These are phyloP conservation scores for Andrographis paniculata DNA, from an alignment of 305 asterid species.

Conservation along the genomic window DNA sequence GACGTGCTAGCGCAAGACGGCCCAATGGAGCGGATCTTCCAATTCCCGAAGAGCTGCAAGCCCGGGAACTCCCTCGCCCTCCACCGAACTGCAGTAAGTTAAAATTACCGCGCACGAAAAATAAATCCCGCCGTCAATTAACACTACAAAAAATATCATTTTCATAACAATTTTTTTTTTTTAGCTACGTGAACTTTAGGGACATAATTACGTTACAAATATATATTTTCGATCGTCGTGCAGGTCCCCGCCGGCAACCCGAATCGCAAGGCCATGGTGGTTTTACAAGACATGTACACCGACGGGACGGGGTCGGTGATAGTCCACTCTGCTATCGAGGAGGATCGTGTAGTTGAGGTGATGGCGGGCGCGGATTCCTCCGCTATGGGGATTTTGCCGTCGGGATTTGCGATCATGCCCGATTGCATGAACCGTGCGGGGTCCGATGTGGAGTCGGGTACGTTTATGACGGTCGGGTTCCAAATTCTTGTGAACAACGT, in stretches of 20 bases:
- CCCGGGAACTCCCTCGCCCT: constrained; percentile 46
- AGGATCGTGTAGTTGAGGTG: constrained; percentile 42
- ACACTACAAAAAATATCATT: too few species aligned
- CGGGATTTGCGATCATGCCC: constrained; percentile 66
- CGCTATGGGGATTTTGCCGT: constrained; percentile 46
- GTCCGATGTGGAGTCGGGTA: constrained; percentile 37
- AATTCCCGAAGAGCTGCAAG: constrained; percentile 56
- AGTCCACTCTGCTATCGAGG: constrained; percentile 51
- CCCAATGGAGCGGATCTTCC: constrained; percentile 29
- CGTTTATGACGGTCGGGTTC: constrained; percentile 60
- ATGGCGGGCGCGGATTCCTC: constrained; percentile 52
- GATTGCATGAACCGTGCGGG: constrained; percentile 19
- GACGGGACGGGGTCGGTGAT: constrained; percentile 54
- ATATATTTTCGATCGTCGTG: constrained; percentile 8
- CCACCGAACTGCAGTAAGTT: constrained; percentile 32
- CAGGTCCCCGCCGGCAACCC: constrained; percentile 31
- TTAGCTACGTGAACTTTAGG: too few species aligned
- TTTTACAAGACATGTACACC: constrained; percentile 54
- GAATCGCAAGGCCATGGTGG: constrained; percentile 32
- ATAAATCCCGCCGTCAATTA: too few species aligned
- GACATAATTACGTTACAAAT: too few species aligned
- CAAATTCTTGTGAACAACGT: constrained; percentile 50
- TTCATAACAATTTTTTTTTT: too few species aligned
- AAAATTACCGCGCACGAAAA: too few species aligned
- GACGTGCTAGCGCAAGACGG: neutral